Evolutionary conservation across 805 yeast genomes (phyloP).

Genomic region (Metschnikowia dekortorum): DNA sequence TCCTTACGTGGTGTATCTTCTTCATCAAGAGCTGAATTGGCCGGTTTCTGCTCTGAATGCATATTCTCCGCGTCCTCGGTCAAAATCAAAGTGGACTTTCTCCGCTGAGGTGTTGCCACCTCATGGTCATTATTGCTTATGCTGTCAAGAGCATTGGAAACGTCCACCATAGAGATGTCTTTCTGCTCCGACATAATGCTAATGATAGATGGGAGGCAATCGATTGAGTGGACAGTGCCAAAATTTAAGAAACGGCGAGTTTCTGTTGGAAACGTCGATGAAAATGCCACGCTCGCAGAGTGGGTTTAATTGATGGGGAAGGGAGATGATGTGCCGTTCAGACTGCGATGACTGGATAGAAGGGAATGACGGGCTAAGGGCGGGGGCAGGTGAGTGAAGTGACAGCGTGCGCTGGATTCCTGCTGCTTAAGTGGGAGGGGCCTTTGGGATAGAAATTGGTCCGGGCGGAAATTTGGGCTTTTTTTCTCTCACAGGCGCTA

Average conservation of each 20-base stretch:
- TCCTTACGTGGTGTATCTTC: not conserved
- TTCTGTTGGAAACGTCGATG: not conserved
- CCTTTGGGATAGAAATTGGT: not conserved
- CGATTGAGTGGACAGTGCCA: not conserved
- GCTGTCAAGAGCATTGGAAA: slow-evolving; percentile 28
- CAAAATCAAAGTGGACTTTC: slow-evolving; percentile 69
- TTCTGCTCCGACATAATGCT: slow-evolving; percentile 19
- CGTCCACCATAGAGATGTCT: slow-evolving; percentile 43
- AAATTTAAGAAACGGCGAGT: not conserved
- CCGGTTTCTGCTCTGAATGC: slow-evolving; percentile 34
- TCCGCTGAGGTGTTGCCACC: slow-evolving; percentile 33
- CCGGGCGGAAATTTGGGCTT: slow-evolving; percentile 2
- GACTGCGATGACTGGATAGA: not conserved
- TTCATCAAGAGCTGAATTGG: not conserved
- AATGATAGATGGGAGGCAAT: not conserved
- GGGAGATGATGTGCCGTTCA: not conserved
- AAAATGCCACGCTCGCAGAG: not conserved
- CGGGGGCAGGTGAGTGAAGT: not conserved
- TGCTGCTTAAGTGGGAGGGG: not conserved
- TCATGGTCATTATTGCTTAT: slow-evolving; percentile 11
- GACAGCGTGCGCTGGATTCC: not conserved
- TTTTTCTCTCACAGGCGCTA: slow-evolving; percentile 4
- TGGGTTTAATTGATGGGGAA: not conserved
- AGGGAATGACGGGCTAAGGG: not conserved
- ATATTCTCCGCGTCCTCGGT: slow-evolving; percentile 56